A percentile compares a stretch with the other conserved stretches of the same genome.
phyloP scores from a whole-genome alignment of 495 filamentous ascomycete species.

The Lindgomyces ingoldianus region DNA sequence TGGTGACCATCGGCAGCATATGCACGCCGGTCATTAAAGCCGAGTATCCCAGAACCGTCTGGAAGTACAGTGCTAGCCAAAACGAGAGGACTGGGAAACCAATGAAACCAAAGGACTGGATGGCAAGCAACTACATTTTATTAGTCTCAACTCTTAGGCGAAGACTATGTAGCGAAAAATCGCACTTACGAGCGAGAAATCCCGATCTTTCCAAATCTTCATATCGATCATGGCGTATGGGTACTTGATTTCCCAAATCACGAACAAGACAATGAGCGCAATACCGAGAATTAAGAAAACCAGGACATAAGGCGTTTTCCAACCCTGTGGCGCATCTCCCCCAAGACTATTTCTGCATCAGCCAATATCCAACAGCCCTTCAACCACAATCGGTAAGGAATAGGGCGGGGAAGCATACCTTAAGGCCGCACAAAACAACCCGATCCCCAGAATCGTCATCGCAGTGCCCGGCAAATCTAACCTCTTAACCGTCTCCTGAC shows the following conservation, averaged over 20 bases:
- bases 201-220: conserved; percentile 47
- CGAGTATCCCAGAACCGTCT: conserved; percentile 42
- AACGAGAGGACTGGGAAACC: conserved; percentile 47
- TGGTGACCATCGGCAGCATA: conserved; percentile 44
- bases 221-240: conserved; percentile 48
- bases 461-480: conserved; percentile 68
- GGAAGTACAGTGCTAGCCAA: conserved; percentile 60
- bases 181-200: conserved; percentile 42
- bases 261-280: conserved; percentile 41
- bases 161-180: neutral
- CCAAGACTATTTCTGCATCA: conserved; percentile 44
- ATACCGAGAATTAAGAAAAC: conserved; percentile 45
- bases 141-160: neutral
- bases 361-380: neutral
- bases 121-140: conserved; percentile 32
- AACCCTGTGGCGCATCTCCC: conserved; percentile 50
- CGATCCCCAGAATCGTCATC: conserved; percentile 64
- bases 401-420: conserved; percentile 48
- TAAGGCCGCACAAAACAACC: conserved; percentile 63
- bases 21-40: conserved; percentile 43
- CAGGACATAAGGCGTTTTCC: conserved; percentile 48
- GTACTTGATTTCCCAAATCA: conserved; percentile 46
- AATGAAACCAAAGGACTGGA: conserved; percentile 42
- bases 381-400: neutral
- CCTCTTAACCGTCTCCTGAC: conserved; percentile 51